Evolutionary conservation across 208 protist genomes (phyloP).

Genomic region (Acanthamoeba culbertsoni): DNA sequence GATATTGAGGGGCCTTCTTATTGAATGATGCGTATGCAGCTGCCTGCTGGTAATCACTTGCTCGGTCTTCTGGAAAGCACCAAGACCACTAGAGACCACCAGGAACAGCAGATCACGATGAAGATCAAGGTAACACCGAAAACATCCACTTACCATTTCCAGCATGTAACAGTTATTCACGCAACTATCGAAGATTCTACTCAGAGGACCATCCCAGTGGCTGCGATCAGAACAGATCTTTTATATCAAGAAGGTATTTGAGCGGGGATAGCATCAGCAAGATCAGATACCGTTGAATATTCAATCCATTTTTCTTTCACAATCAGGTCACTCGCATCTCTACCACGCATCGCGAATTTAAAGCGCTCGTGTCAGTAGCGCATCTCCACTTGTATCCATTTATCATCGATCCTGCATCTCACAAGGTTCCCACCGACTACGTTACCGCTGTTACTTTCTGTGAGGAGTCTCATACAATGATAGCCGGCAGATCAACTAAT

Average conservation of each 20-base stretch:
- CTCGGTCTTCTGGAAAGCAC: slow-evolving; percentile 8
- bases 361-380: not conserved
- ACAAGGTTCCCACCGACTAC: not conserved
- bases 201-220: not conserved
- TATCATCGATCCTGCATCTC: not conserved
- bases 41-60: slow-evolving; percentile 21
- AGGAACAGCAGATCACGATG: not conserved
- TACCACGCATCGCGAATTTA: slow-evolving; percentile 6
- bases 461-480: not conserved
- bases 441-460: not conserved
- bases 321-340: not conserved
- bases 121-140: slow-evolving; percentile 5
- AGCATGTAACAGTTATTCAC: no score
- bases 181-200: not conserved
- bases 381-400: not conserved
- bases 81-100: not conserved
- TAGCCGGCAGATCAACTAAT: not conserved
- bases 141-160: not conserved
- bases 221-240: not conserved
- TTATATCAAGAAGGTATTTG: not conserved
- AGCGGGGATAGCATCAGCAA: not conserved
- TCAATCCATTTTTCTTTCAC: not conserved
- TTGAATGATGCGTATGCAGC: no score
- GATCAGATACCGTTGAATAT: not conserved
- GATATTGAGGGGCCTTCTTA: no score